phyloP scores from a whole-genome alignment of 1,284 basidiomycete genomes.

The Pulveroboletus sp. region DNA sequence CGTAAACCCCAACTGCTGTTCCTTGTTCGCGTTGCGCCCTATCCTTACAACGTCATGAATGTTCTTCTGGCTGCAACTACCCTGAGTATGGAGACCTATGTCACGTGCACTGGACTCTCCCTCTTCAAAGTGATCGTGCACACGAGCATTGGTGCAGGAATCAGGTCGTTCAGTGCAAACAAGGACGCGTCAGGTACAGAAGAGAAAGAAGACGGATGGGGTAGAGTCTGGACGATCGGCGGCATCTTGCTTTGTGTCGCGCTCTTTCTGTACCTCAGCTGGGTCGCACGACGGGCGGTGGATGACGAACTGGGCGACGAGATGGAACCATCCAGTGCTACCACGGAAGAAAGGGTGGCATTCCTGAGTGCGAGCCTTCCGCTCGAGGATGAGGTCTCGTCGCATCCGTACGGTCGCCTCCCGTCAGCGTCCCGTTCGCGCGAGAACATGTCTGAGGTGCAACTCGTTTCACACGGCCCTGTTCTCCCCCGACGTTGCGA shows the following conservation, averaged over 20 bases:
- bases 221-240: slow-evolving; percentile 61
- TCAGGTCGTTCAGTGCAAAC: slow-evolving; percentile 70
- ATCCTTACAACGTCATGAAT: slow-evolving; percentile 90
- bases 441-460: slow-evolving; percentile 32
- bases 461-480: slow-evolving; percentile 21
- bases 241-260: slow-evolving; percentile 75
- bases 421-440: slow-evolving; percentile 23
- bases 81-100: slow-evolving; percentile 78
- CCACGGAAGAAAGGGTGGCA: slow-evolving; percentile 49
- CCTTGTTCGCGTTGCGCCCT: slow-evolving; percentile 82
- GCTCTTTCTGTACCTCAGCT: slow-evolving; percentile 78
- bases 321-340: slow-evolving; percentile 39
- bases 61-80: slow-evolving; percentile 85
- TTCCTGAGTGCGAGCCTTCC: slow-evolving; percentile 37
- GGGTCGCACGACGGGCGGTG: slow-evolving; percentile 78
- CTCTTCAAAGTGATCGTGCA: slow-evolving; percentile 87
- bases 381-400: slow-evolving; percentile 25
- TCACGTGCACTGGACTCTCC: slow-evolving; percentile 77
- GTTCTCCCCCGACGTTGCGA: slow-evolving; percentile 23
- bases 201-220: slow-evolving; percentile 46
- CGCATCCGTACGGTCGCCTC: slow-evolving; percentile 24
- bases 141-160: slow-evolving; percentile 78
- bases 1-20: slow-evolving; percentile 81
- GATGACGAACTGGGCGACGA: slow-evolving; percentile 72
- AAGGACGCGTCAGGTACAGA: slow-evolving; percentile 43